Percentiles rank a stretch among this genome's conserved stretches.
Evolutionary conservation across 768 basidiomycete species (phyloP).

Genomic region (Trametes cinnabarina): DNA sequence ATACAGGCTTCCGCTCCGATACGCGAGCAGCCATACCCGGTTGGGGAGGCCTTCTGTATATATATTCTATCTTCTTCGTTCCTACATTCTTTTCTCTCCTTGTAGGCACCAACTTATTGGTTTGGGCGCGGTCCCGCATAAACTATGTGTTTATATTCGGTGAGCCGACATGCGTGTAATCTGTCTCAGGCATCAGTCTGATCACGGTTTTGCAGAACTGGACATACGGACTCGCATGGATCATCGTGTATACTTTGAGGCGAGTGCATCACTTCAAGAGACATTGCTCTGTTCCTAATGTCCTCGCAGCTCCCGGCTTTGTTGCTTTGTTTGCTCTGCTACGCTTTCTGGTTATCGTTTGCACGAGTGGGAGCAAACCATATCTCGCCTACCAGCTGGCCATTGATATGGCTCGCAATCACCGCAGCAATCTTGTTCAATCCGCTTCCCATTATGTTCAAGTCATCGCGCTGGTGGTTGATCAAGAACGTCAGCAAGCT

Average conservation of each 20-base stretch:
- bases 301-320: conserved; percentile 68
- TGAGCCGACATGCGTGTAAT: conserved; percentile 35
- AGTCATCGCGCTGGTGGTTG: conserved; percentile 78
- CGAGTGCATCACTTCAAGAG: conserved; percentile 24
- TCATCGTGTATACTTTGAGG: conserved; percentile 73
- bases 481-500: conserved; percentile 61
- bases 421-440: conserved; percentile 60
- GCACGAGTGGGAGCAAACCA: conserved; percentile 50
- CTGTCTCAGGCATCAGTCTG: neutral
- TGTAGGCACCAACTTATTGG: conserved; percentile 79
- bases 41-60: conserved; percentile 71
- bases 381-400: conserved; percentile 74
- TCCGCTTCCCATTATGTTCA: conserved; percentile 68
- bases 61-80: conserved; percentile 74
- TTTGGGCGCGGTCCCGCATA: conserved; percentile 74
- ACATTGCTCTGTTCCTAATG: conserved; percentile 19
- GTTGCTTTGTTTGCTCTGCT: conserved; percentile 68
- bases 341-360: conserved; percentile 86
- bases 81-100: conserved; percentile 75
- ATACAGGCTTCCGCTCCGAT: conserved; percentile 52
- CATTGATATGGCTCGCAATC: conserved; percentile 76
- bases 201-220: conserved; percentile 49
- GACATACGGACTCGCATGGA: conserved; percentile 71
- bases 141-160: conserved; percentile 95
- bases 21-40: conserved; percentile 56